Conservation (phyloP, 768 basidiomycete species). For the Tylopilus rubrobrunneus region DNA sequence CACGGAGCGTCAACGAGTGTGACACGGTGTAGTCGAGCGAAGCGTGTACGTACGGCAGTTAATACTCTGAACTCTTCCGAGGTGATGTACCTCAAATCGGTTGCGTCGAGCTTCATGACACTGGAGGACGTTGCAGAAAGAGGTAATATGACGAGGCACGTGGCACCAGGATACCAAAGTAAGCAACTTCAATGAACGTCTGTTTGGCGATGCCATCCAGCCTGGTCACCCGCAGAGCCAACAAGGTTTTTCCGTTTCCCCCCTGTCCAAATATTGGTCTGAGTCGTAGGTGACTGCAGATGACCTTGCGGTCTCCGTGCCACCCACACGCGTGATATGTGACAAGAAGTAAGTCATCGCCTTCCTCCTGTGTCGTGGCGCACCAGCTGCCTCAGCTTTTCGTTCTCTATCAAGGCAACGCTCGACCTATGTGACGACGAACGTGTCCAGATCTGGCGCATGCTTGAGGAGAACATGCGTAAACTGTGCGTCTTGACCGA, state of each 20-base stretch:
- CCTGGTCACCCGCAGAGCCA: constrained; percentile 28
- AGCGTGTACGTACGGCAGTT: constrained; percentile 60
- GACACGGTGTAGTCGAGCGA: constrained; percentile 1
- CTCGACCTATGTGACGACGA: constrained; percentile 34
- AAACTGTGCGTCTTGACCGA: constrained; percentile 28
- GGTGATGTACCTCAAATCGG: constrained; percentile 89
- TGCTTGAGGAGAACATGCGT: constrained; percentile 59
- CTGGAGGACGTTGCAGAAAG: not conserved
- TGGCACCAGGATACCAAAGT: constrained; percentile 5
- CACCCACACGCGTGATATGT: constrained; percentile 1
- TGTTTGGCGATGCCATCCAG: constrained; percentile 14
- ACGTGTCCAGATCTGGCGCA: constrained; percentile 45
- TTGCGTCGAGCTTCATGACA: constrained; percentile 88
- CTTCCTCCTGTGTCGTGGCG: not conserved
- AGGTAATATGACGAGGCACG: not conserved
- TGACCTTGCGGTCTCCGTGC: constrained; percentile 19
- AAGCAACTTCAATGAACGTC: not conserved
- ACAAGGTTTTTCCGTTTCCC: constrained; percentile 28
- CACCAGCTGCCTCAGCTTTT: constrained; percentile 15
- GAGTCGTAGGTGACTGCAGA: constrained; percentile 19
- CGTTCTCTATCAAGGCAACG: constrained; percentile 23
- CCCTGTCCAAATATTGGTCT: not conserved
- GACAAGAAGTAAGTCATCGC: constrained; percentile 15
- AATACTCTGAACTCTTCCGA: constrained; percentile 94
- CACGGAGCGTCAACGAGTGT: not conserved